Conservation (phyloP, 306 rosid genomes). For the Chamaecrista fasciculata region DNA sequence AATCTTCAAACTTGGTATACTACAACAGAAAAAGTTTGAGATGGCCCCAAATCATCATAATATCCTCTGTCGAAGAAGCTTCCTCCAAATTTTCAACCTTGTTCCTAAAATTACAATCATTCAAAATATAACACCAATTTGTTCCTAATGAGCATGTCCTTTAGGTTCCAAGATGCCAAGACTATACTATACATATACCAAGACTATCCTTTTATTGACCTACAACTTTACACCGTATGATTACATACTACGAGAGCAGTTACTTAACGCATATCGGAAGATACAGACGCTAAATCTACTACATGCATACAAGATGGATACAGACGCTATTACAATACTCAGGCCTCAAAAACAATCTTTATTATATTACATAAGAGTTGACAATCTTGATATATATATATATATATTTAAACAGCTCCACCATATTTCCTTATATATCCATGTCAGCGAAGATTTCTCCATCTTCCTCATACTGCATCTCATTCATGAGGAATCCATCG, state of each 20-base stretch:
- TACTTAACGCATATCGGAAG: constrained; percentile 22
- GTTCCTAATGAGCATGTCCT: background rate
- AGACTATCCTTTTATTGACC: constrained; percentile 1
- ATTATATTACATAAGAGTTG: constrained; percentile 35
- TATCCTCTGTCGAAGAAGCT: background rate
- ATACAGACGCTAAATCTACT: constrained; percentile 29
- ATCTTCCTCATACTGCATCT: constrained; percentile 52
- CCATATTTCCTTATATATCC: constrained; percentile 61
- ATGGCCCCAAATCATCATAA: no score
- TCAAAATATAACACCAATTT: background rate
- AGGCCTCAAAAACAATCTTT: constrained; percentile 23
- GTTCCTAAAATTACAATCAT: background rate
- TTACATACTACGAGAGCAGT: constrained; percentile 32
- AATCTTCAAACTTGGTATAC: no score
- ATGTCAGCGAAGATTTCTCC: constrained; percentile 78
- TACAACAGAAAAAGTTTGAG: no score
- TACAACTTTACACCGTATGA: constrained; percentile 26
- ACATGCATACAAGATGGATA: constrained; percentile 10
- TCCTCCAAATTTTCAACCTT: background rate
- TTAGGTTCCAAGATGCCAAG: background rate
- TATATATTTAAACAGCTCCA: constrained; percentile 27
- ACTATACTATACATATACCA: background rate
- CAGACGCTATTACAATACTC: constrained; percentile 22
- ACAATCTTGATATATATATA: constrained; percentile 25
- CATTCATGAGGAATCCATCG: constrained; percentile 62